phyloP scores from a whole-genome alignment of 164 flowering plant species.

The Cinnamomum micranthum region DNA sequence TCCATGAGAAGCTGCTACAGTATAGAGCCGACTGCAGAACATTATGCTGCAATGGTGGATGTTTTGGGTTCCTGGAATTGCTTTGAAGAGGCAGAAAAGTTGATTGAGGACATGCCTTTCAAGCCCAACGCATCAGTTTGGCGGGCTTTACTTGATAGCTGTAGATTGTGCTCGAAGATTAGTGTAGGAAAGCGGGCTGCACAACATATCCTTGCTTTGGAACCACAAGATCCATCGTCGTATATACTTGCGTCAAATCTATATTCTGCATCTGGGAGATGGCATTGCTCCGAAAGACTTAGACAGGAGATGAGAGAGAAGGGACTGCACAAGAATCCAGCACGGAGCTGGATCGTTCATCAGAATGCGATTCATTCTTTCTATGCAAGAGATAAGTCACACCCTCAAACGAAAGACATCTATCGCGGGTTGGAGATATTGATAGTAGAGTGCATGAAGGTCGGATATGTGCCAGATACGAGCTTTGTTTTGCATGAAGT shows the following conservation, averaged over 20 bases:
- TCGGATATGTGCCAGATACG: slow-evolving; percentile 85
- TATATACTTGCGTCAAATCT: slow-evolving; percentile 70
- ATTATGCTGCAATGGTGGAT: slow-evolving; percentile 65
- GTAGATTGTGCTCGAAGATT: slow-evolving; percentile 47
- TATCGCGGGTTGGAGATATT: slow-evolving; percentile 68
- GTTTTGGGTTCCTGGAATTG: slow-evolving; percentile 72
- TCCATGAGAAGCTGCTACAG: slow-evolving; percentile 52
- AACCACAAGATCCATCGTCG: slow-evolving; percentile 70
- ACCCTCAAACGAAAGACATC: slow-evolving; percentile 63
- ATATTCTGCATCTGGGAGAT: slow-evolving; percentile 84
- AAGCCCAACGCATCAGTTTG: slow-evolving; percentile 58
- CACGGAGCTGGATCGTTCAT: slow-evolving; percentile 73
- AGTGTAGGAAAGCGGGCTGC: slow-evolving; percentile 52
- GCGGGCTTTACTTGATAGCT: slow-evolving; percentile 80
- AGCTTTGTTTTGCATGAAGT: slow-evolving; percentile 93
- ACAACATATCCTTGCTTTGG: slow-evolving; percentile 50
- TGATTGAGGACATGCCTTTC: slow-evolving; percentile 51
- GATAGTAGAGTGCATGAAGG: slow-evolving; percentile 66
- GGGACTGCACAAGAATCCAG: slow-evolving; percentile 65
- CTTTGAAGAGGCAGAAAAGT: slow-evolving; percentile 78
- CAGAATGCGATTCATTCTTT: slow-evolving; percentile 60
- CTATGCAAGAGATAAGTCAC: slow-evolving; percentile 72
- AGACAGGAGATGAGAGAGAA: slow-evolving; percentile 68
- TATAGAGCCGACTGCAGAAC: slow-evolving; percentile 65
- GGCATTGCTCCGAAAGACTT: slow-evolving; percentile 72